phyloP scores from a whole-genome alignment of 2,329 filamentous ascomycete species.

The Neurospora crassa region DNA sequence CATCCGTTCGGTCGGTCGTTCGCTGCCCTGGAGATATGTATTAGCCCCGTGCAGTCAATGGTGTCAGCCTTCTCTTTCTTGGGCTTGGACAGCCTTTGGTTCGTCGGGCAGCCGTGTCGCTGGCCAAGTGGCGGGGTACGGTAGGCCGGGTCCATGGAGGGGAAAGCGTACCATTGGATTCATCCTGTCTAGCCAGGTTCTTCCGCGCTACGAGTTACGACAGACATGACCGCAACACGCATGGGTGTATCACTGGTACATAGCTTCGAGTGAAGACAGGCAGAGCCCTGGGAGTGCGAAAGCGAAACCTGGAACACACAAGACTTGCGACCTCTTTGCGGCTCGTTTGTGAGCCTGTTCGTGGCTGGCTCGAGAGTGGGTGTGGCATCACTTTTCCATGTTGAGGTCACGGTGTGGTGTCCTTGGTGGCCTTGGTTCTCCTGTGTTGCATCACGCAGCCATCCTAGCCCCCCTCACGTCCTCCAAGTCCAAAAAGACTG shows the following conservation, averaged over 20 bases:
- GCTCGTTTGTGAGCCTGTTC: neutral
- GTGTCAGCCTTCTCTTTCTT: constrained; percentile 1
- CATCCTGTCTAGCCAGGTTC: constrained; percentile 8
- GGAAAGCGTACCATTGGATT: constrained; percentile 13
- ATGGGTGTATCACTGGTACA: constrained; percentile 6
- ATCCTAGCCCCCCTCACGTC: neutral
- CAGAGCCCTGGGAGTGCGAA: neutral
- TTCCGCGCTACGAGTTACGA: neutral
- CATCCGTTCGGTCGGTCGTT: neutral
- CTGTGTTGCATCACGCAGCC: neutral
- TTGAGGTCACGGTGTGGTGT: neutral
- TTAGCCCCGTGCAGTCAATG: constrained; percentile 1
- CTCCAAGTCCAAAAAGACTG: neutral
- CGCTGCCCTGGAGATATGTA: neutral
- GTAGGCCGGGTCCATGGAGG: constrained; percentile 12
- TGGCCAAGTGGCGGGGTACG: constrained; percentile 19
- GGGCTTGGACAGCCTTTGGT: neutral
- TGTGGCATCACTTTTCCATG: neutral
- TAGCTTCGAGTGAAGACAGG: constrained; percentile 7
- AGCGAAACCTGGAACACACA: neutral
- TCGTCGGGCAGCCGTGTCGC: constrained; percentile 3
- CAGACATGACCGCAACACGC: constrained; percentile 13
- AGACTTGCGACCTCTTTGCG: neutral
- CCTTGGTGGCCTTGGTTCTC: neutral
- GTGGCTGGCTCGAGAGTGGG: neutral